These are phyloP conservation scores for Chrysanthemum lavandulifolium DNA, from an alignment of 129 eudicot species.

Conservation along the genomic window DNA sequence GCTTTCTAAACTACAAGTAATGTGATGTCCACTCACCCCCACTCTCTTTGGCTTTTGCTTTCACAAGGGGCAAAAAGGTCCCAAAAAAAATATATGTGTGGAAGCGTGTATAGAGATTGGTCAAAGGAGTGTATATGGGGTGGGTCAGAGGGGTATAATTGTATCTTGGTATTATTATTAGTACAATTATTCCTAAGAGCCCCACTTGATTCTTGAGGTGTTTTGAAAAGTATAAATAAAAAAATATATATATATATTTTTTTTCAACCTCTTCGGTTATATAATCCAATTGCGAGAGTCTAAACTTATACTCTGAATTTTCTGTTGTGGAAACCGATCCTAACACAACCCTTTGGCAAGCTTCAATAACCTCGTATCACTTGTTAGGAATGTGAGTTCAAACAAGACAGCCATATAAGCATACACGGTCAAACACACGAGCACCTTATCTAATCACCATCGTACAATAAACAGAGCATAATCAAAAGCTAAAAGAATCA, in stretches of 20 bases:
- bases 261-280: too few species aligned
- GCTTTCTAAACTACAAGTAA: constrained; percentile 16
- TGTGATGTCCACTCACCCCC: constrained; percentile 35
- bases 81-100: neutral
- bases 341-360: too few species aligned
- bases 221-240: neutral
- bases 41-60: neutral
- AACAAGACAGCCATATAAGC: too few species aligned
- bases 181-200: constrained; percentile 24
- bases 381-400: too few species aligned
- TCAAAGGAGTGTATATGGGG: constrained; percentile 23
- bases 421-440: too few species aligned
- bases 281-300: too few species aligned
- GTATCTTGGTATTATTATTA: constrained; percentile 10
- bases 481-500: too few species aligned
- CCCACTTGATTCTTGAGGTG: constrained; percentile 23
- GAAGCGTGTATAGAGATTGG: constrained; percentile 23
- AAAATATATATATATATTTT: neutral
- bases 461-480: too few species aligned
- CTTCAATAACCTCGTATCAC: too few species aligned
- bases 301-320: too few species aligned
- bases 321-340: too few species aligned
- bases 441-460: too few species aligned
- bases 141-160: constrained; percentile 23
- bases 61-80: constrained; percentile 23